Evolutionary conservation across 108 stramenopile genomes (phyloP), one percentile per base, ranked within the genome.

Genomic region (Pseudonitzschia multiseries): DNA sequence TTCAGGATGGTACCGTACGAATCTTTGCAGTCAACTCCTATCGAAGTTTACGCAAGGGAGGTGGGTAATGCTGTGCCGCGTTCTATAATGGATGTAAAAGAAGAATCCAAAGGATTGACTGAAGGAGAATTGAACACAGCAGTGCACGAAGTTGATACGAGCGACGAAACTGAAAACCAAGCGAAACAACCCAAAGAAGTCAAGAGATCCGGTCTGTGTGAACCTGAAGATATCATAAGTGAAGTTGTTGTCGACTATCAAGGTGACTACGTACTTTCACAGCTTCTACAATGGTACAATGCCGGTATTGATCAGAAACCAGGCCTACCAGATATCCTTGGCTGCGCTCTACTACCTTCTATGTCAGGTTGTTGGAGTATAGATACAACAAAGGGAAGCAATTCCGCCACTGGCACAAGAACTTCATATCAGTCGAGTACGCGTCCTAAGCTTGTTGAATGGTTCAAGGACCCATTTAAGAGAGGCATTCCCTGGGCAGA

Each of bases 11-110:
- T 89, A 50, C 83, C 89, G 20, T 96, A 93, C 71, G 27, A 43
- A 36, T 80, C 72, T 10, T 79, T 96, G 60, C 79, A 88, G 43
- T 92, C 92, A n/a, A 88, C 84, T 33, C 86, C 92, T 5, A 87
- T 93, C 33, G 89, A 93, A 77, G 91, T 96, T 12, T 96, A 92
- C 70, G 95, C 95, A 3, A 75, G 95, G 42, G 95, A 96, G 69
- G 78, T 96, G 24, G 95, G 95, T 36, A 93, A 90, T 70, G 72
- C 68, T n/a, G 93, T 94, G 2, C 90, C 90, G 10, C 75, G 72
- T 17, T 80, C 83, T 56, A 65, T 69, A 0, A 74, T 82, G 46
- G 84, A 82, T 40, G 28, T 46, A 31, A 43, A 57, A 4, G 32
- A 42, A 24, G 50, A 41, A 31, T 43, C 53, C n/a, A 31, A 65